Evolutionary conservation across 345 rosid species (phyloP).

Genomic region (Pistacia atlantica): DNA sequence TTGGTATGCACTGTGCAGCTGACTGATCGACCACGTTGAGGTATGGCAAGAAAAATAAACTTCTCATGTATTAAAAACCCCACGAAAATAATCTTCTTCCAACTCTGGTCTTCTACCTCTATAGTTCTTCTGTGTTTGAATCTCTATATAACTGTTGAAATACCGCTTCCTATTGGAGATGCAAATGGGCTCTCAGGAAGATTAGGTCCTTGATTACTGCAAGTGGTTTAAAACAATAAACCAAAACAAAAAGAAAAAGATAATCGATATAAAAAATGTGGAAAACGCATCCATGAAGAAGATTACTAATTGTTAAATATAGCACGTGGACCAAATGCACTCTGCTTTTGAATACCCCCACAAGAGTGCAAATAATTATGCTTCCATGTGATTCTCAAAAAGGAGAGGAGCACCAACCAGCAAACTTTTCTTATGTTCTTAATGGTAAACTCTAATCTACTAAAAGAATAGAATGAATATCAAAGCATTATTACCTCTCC

Average conservation of each 20-base stretch:
- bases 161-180: constrained; percentile 51
- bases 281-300: neutral
- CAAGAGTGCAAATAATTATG: neutral
- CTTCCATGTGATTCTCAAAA: constrained; percentile 3
- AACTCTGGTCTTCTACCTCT: constrained; percentile 34
- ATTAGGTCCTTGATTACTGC: constrained; percentile 58
- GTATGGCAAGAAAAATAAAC: constrained; percentile 22
- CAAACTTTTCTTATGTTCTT: neutral
- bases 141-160: constrained; percentile 77
- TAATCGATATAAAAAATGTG: neutral
- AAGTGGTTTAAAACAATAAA: neutral
- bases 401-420: neutral
- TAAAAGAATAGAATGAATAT: neutral
- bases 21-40: constrained; percentile 17
- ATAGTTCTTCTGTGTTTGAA: constrained; percentile 30
- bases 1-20: constrained; percentile 32
- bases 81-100: constrained; percentile 16
- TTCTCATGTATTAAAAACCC: constrained; percentile 15
- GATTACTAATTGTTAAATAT: neutral
- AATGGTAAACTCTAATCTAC: neutral
- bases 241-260: neutral
- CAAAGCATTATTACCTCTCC: constrained; percentile 53
- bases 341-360: constrained; percentile 2
- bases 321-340: neutral
- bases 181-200: constrained; percentile 97